phyloP scores from a whole-genome alignment of 2,329 filamentous ascomycete species.

The Colletotrichum kahawae region DNA sequence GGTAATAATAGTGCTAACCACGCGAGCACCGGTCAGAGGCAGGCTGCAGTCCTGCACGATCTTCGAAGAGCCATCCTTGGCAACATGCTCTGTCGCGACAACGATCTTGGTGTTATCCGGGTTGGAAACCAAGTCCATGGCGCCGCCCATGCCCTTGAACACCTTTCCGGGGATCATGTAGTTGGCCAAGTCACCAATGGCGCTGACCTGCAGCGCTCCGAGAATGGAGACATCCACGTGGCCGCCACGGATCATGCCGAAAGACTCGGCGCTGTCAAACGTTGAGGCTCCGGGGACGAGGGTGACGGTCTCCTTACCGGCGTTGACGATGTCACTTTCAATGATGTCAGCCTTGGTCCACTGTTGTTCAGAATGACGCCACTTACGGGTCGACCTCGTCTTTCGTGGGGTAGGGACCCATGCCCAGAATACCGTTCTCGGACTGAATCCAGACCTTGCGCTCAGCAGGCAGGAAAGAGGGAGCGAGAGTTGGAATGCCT shows the following conservation, averaged over 20 bases:
- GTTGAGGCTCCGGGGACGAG: conserved; percentile 76
- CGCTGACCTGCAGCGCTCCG: conserved; percentile 81
- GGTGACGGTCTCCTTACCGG: conserved; percentile 87
- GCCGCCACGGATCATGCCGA: conserved; percentile 86
- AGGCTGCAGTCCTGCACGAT: conserved; percentile 68
- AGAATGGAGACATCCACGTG: conserved; percentile 86
- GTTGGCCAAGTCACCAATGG: conserved; percentile 81
- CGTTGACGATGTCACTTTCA: conserved; percentile 74
- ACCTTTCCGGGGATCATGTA: conserved; percentile 91
- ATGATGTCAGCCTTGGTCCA: conserved; percentile 27
- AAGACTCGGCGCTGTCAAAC: conserved; percentile 83
- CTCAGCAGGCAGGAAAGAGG: conserved; percentile 72
- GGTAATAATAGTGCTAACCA: conserved; percentile 76
- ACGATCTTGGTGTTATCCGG: conserved; percentile 76
- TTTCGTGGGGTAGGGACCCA: conserved; percentile 79
- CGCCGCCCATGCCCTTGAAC: conserved; percentile 86
- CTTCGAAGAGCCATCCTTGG: conserved; percentile 72
- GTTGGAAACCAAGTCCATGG: conserved; percentile 76
- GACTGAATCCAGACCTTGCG: conserved; percentile 83
- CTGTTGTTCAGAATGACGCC: background rate
- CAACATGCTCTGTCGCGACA: conserved; percentile 72
- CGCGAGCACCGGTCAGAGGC: conserved; percentile 68
- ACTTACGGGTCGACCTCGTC: conserved; percentile 68
- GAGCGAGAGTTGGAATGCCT: conserved; percentile 86
- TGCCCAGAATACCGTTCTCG: conserved; percentile 85